These are phyloP conservation scores for Chlamydomonas reinhardtii DNA, from an alignment of 163 green algal genomes.

Conservation along the genomic window DNA sequence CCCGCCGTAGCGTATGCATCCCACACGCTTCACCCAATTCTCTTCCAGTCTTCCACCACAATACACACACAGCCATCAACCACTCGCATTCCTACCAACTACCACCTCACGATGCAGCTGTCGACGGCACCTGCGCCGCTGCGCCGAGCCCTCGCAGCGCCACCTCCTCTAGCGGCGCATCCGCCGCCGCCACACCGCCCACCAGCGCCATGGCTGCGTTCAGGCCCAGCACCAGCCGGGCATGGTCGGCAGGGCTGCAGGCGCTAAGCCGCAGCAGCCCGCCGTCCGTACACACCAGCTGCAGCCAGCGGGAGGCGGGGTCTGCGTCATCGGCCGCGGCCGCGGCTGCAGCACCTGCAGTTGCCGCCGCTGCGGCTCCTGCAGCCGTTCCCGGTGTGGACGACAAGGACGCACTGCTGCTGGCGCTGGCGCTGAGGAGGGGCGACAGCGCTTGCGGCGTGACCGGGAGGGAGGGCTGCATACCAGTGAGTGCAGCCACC, in stretches of 20 bases:
- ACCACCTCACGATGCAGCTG: too few species aligned
- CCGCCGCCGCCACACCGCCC: neutral
- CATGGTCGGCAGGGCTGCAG: conserved; percentile 33
- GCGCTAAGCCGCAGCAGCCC: conserved; percentile 26
- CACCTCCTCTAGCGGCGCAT: conserved; percentile 1
- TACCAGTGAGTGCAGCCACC: conserved; percentile 9
- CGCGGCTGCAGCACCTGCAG: too few species aligned
- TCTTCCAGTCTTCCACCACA: too few species aligned
- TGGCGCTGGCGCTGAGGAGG: neutral
- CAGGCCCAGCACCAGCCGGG: conserved; percentile 24
- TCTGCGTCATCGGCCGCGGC: conserved; percentile 1
- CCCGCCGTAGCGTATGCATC: too few species aligned
- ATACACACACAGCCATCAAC: too few species aligned
- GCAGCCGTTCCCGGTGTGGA: too few species aligned
- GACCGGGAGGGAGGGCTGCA: conserved; percentile 1
- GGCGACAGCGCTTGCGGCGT: neutral
- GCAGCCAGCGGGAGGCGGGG: conserved; percentile 19
- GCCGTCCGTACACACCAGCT: conserved; percentile 34
- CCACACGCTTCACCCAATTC: too few species aligned
- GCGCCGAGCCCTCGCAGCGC: conserved; percentile 9
- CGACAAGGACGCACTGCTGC: neutral
- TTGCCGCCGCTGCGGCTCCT: too few species aligned
- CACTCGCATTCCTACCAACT: too few species aligned
- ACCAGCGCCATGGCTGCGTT: conserved; percentile 32
- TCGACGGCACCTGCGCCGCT: too few species aligned